A percentile compares a stretch with the other conserved stretches of the same genome.
Conservation (phyloP, 805 yeast species). For the Metschnikowia lunata region DNA sequence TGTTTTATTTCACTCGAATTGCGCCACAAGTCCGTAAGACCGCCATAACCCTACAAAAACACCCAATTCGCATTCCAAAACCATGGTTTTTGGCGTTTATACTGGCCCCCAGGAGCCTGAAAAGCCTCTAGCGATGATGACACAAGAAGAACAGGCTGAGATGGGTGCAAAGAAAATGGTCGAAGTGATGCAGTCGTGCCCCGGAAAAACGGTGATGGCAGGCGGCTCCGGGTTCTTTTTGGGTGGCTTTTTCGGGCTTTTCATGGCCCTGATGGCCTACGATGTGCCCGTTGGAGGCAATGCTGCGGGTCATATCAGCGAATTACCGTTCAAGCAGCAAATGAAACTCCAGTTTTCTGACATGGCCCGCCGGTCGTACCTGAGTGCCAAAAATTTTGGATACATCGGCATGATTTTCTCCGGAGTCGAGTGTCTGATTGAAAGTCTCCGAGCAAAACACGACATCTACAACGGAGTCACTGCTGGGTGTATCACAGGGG, state of each 20-base stretch:
- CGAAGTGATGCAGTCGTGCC: constrained; percentile 85
- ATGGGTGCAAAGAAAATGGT: constrained; percentile 82
- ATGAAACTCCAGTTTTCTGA: constrained; percentile 86
- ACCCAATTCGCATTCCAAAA: background rate
- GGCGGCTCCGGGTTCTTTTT: constrained; percentile 92
- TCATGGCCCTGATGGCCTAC: constrained; percentile 84
- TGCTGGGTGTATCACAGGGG: constrained; percentile 97
- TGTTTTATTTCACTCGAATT: too few species aligned
- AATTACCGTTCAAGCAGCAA: constrained; percentile 88
- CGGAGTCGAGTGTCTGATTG: constrained; percentile 19
- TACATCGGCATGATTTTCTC: constrained; percentile 21
- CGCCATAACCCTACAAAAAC: too few species aligned
- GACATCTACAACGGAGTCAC: constrained; percentile 87
- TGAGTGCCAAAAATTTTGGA: constrained; percentile 81
- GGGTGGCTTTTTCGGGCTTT: constrained; percentile 93
- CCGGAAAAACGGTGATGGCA: constrained; percentile 86
- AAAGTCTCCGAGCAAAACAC: constrained; percentile 45
- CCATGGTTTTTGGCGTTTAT: constrained; percentile 38
- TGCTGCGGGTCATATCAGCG: constrained; percentile 57
- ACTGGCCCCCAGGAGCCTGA: constrained; percentile 31
- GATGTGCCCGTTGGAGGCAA: constrained; percentile 72
- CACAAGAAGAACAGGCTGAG: constrained; percentile 90
- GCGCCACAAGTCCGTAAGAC: too few species aligned
- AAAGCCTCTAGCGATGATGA: constrained; percentile 63
- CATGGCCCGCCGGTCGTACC: constrained; percentile 85